Percentiles rank a stretch among this genome's conserved stretches.
phyloP scores from a whole-genome alignment of 257 asterid species.

The Solanum piurae region DNA sequence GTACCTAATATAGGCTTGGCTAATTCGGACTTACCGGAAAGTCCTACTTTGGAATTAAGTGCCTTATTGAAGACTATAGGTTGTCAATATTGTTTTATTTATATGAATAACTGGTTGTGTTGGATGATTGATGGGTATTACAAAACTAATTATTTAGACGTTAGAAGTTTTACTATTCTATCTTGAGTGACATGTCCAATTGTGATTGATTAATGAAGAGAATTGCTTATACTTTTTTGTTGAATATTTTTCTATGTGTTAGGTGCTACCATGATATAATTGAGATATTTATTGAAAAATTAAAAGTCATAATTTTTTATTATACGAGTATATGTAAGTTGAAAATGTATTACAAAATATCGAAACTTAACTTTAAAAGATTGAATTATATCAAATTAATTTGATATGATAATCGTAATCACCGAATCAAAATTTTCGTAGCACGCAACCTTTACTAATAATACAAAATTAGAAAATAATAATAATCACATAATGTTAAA shows the following conservation, averaged over 20 bases:
- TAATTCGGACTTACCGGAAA: fast-evolving
- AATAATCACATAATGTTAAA: neutral
- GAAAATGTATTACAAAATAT: neutral
- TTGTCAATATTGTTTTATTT: neutral
- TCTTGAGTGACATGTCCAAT: neutral
- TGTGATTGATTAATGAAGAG: neutral
- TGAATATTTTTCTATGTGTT: neutral
- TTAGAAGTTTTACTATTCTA: neutral
- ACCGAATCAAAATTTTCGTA: neutral
- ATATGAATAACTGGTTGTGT: neutral
- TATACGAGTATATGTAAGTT: neutral
- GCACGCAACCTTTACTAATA: neutral
- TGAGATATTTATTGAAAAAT: neutral
- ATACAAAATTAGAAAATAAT: neutral
- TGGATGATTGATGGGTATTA: neutral
- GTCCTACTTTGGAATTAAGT: neutral
- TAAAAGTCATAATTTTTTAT: neutral
- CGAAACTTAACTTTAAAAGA: neutral
- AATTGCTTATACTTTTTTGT: neutral
- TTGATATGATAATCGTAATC: neutral
- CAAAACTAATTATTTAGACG: neutral
- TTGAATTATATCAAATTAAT: neutral
- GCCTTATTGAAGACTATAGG: neutral
- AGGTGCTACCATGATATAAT: neutral
- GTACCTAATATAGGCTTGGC: neutral